phyloP scores from a whole-genome alignment of 495 filamentous ascomycete genomes.

The Friedmanniomyces simplex region DNA sequence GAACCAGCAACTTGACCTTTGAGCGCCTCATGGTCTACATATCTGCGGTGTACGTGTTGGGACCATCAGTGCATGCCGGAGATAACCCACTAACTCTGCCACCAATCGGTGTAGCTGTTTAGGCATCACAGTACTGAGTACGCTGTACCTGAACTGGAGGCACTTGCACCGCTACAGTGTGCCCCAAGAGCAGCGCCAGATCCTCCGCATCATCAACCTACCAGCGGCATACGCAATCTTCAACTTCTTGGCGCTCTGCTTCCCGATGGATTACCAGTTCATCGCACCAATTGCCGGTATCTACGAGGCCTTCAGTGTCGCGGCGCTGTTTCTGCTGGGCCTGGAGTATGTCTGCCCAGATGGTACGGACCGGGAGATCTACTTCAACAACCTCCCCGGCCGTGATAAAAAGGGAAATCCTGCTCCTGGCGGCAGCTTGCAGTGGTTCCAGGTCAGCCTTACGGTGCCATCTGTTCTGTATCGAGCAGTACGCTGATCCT shows the following conservation, averaged over 20 bases:
- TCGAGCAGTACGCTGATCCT: background rate
- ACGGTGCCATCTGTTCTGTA: background rate
- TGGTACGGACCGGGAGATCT: constrained; percentile 13
- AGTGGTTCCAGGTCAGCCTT: constrained; percentile 12
- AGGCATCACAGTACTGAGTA: constrained; percentile 10
- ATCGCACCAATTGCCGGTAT: constrained; percentile 13
- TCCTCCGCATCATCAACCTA: constrained; percentile 15
- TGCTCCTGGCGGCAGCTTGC: constrained; percentile 7
- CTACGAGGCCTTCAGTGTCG: constrained; percentile 17
- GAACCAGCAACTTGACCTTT: constrained; percentile 5
- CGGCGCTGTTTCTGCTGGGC: constrained; percentile 13
- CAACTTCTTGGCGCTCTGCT: constrained; percentile 12
- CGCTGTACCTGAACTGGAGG: constrained; percentile 11
- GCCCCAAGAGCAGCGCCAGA: constrained; percentile 18
- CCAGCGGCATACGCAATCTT: constrained; percentile 13
- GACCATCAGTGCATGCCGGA: background rate
- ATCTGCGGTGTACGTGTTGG: background rate
- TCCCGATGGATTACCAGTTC: constrained; percentile 13
- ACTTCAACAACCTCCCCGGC: constrained; percentile 8
- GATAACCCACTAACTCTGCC: background rate
- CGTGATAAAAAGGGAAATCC: constrained; percentile 12
- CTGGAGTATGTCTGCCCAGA: constrained; percentile 18
- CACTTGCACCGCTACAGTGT: constrained; percentile 15
- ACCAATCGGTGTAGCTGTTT: background rate
- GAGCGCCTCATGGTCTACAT: constrained; percentile 17